Evolutionary conservation across 441 rosid species (phyloP).

Genomic region (Corymbia citriodora): DNA sequence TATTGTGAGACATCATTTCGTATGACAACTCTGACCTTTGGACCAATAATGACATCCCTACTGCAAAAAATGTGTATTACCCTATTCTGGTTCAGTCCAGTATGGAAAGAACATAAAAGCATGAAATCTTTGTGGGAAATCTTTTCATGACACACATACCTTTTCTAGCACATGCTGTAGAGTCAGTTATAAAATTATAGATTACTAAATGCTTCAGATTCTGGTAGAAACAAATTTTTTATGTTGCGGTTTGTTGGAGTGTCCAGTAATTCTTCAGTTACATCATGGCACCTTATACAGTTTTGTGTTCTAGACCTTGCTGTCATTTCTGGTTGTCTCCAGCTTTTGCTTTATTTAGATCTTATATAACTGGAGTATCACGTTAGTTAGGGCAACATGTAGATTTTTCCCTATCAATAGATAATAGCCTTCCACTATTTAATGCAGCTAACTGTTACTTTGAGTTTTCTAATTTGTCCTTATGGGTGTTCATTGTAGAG

Average conservation of each 20-base stretch:
- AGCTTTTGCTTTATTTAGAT: not conserved
- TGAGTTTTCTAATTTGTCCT: not conserved
- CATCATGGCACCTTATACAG: not conserved
- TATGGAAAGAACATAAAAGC: not conserved
- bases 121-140: not conserved
- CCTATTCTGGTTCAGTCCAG: not conserved
- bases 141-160: not conserved
- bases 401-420: not conserved
- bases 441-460: not conserved
- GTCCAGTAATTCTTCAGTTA: not conserved
- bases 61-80: not conserved
- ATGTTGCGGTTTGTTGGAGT: not conserved
- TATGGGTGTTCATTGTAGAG: slow-evolving; percentile 14
- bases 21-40: not conserved
- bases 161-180: not conserved
- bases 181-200: not conserved
- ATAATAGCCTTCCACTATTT: not conserved
- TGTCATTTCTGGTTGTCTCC: not conserved
- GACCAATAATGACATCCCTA: not conserved
- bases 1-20: not conserved
- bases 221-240: not conserved
- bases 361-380: not conserved
- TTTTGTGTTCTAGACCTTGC: not conserved
- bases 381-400: not conserved
- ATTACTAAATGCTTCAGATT: not conserved